Evolutionary conservation across 257 asterid species (phyloP), one percentile per base, ranked within the genome.

Genomic region (Ocimum tenuiflorum): DNA sequence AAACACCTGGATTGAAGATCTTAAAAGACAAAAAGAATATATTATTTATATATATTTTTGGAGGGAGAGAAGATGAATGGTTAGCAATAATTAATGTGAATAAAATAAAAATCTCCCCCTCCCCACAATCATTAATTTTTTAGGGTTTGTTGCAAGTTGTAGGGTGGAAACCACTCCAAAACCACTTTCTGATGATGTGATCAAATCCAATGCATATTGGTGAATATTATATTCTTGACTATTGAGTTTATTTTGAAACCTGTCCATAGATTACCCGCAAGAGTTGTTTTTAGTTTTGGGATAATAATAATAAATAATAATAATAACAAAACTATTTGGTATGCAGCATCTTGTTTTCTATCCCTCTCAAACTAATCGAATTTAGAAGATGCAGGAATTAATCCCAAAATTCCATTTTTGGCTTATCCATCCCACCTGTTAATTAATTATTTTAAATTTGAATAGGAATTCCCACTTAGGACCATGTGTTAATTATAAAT

Each of bases 91-190:
- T 13, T 0, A 35, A 35, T 19, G 24, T 8, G 22, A 29, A 6
- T 24, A 15, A 7, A 56, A 27, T 19, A 24, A 35, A 69, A 63
- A 20, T 57, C 13, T 29, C 2, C 46, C 65, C 23, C 22, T 27
- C 66, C 68, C 68, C 65, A 64, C 69, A 68, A 23, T 49, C 18
- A 56, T 12, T 14, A 17, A 60, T 31, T 12, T 59, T 35, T 24
- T 2, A 18, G 29, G 27, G 3, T 29, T 46, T 35, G 48, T 27
- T 55, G 69, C 78, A 64, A 69, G 73, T 51, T 79, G 73, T 75
- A 81, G 76, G 65, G 74, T 79, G 80, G 78, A 75, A 72, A 20
- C 74, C 80, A 79, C 80, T 67, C 67, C 29, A 73, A 65, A 52
- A 45, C 61, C 55, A 60, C 65, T 63, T 70, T 72, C 12, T 22